Base-by-base conservation (phyloP, 108 stramenopile species). In the Cyclotella atomus region DNA sequence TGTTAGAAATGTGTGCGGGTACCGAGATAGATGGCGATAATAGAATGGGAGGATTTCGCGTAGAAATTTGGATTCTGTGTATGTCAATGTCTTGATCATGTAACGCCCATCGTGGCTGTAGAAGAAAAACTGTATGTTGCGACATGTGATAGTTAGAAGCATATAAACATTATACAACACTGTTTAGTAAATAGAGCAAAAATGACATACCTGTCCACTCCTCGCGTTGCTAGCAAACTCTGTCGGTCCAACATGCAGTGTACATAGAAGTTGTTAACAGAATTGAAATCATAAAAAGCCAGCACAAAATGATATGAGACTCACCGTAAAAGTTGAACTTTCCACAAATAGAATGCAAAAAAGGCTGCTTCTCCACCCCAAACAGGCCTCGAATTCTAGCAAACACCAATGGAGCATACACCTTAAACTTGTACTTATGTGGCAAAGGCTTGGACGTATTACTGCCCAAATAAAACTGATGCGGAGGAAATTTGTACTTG, bases 71-170 rank as follows among this genome's bases (percentile, higher is more conserved):
- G 74, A 85, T 71, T 97, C 96, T 25, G 86, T 77, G 60, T 82
- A 45, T n/a, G 90, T 90, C 46, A 90, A 86, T 25, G 92, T 91
- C 65, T 92, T 95, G 82, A 95, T 91, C 87, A 95, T 87, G 83
- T 89, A 95, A 23, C 81, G 67, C 35, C 94, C 96, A 67, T 97
- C 96, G 81, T 97, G 94, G 56, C 84, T 86, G 68, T 92, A 97
- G 71, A 97, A 97, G 85, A 97, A 95, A 73, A 95, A 97, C 67
- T 93, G n/a, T n/a, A n/a, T n/a, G n/a, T n/a, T n/a, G n/a, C n/a
- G n/a, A n/a, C n/a, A n/a, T n/a, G 53, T 21, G 17, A 59, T 24
- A 35, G 10, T 15, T 33, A 19, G 9, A 19, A 64, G 43, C n/a
- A 29, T 41, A n/a, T 29, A 27, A 6, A n/a, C 16, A 19, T 36